Conservation (phyloP, 805 yeast genomes). For the Cyberlindnera amylophila region DNA sequence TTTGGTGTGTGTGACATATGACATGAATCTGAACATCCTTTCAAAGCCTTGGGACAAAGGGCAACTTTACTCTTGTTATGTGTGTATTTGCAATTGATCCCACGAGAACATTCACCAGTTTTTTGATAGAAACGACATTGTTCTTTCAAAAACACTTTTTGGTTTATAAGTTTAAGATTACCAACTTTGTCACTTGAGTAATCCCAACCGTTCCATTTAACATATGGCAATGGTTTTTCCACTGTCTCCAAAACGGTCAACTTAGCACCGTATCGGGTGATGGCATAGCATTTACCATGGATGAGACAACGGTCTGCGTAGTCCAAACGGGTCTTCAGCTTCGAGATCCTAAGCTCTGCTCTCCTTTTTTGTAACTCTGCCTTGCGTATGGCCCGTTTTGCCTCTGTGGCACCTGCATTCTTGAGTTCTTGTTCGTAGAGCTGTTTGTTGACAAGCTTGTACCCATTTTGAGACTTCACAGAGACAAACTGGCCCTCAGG, state of each 20-base stretch:
- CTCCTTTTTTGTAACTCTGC: constrained; percentile 15
- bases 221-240: constrained; percentile 14
- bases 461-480: constrained; percentile 33
- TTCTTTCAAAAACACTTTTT: constrained; percentile 24
- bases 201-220: constrained; percentile 32
- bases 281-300: constrained; percentile 41
- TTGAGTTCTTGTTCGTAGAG: constrained; percentile 33
- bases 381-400: no score
- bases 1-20: constrained; percentile 51
- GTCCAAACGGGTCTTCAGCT: constrained; percentile 37
- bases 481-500: constrained; percentile 28
- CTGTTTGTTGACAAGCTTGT: constrained; percentile 36
- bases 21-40: constrained; percentile 39
- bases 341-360: constrained; percentile 20
- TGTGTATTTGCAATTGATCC: constrained; percentile 45
- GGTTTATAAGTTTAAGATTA: constrained; percentile 20
- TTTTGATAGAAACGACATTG: constrained; percentile 28
- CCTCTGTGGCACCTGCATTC: no score
- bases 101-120: constrained; percentile 43
- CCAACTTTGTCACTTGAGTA: constrained; percentile 31
- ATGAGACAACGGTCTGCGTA: constrained; percentile 43
- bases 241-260: constrained; percentile 36
- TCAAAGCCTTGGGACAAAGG: constrained; percentile 48
- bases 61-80: constrained; percentile 52
- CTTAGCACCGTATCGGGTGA: constrained; percentile 36